Conservation (phyloP, 2,329 filamentous ascomycete species). For the Ophiocordyceps camponoti-leonardi region DNA sequence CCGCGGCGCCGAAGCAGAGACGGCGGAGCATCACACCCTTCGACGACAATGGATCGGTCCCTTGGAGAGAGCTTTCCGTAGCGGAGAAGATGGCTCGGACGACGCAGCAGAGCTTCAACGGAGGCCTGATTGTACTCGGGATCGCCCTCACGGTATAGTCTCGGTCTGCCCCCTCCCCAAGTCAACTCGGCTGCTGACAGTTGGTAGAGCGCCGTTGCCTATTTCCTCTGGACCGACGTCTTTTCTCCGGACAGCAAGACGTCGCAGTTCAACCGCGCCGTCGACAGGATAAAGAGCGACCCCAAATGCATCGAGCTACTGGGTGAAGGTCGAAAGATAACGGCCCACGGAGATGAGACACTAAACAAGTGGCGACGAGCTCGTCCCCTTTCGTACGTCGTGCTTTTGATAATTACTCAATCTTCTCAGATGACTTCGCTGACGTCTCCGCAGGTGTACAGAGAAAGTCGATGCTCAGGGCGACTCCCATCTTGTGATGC, state of each 20-base stretch:
- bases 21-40: constrained; percentile 63
- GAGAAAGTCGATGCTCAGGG: constrained; percentile 56
- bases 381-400: constrained; percentile 38
- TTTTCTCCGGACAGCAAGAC: constrained; percentile 76
- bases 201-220: constrained; percentile 53
- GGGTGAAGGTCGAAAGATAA: constrained; percentile 58
- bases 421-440: constrained; percentile 6
- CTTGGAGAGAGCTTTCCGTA: constrained; percentile 60
- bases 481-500: constrained; percentile 65
- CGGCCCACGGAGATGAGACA: constrained; percentile 66
- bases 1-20: constrained; percentile 23
- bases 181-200: background rate
- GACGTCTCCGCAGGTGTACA: constrained; percentile 34
- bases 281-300: constrained; percentile 61
- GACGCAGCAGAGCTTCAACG: constrained; percentile 82
- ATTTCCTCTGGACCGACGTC: constrained; percentile 66
- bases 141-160: constrained; percentile 54
- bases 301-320: constrained; percentile 54
- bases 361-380: constrained; percentile 64
- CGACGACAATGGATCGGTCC: constrained; percentile 69
- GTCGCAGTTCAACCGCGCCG: constrained; percentile 73
- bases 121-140: constrained; percentile 60
- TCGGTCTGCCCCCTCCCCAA: background rate
- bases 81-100: constrained; percentile 69
- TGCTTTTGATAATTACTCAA: background rate